Conservation (phyloP, 352 stramenopile species). For the Phytophthora macrochlamydospora region DNA sequence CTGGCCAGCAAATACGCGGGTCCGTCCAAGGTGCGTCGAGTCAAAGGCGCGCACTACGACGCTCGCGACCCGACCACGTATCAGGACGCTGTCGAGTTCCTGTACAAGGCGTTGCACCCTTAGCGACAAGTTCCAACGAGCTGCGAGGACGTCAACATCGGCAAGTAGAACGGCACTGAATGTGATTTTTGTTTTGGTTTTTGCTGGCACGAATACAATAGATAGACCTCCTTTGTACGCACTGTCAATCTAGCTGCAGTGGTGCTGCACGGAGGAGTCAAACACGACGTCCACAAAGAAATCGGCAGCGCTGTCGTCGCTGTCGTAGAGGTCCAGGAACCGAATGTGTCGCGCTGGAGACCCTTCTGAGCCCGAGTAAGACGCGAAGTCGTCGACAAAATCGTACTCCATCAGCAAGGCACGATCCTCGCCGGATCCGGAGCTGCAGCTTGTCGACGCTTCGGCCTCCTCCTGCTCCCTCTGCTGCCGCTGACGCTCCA, state of each 20-base stretch:
- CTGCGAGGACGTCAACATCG: too few relatives aligned
- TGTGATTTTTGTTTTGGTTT: neutral
- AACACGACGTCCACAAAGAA: slow-evolving; percentile 81
- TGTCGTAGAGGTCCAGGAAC: slow-evolving; percentile 69
- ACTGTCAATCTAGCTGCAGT: slow-evolving; percentile 16
- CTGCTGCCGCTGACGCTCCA: slow-evolving; percentile 19
- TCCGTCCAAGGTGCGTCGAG: slow-evolving; percentile 48
- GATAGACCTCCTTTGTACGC: slow-evolving; percentile 11
- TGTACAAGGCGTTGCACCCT: slow-evolving; percentile 51
- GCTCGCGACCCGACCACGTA: slow-evolving; percentile 51
- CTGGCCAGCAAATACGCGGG: slow-evolving; percentile 69
- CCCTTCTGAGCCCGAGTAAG: slow-evolving; percentile 45
- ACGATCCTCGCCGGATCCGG: slow-evolving; percentile 32
- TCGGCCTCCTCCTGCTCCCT: slow-evolving; percentile 23
- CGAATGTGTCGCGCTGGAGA: slow-evolving; percentile 62
- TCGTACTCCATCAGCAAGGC: slow-evolving; percentile 72
- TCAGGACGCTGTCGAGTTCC: slow-evolving; percentile 64
- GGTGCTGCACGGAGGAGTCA: slow-evolving; percentile 42
- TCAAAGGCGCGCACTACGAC: slow-evolving; percentile 76
- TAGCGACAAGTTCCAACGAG: slow-evolving; percentile 13
- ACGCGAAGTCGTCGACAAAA: slow-evolving; percentile 74
- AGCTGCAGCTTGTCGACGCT: slow-evolving; percentile 25
- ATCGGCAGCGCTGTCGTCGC: slow-evolving; percentile 43
- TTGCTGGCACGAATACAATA: slow-evolving; percentile 17
- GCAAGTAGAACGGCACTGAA: neutral